phyloP scores from a whole-genome alignment of 2,329 filamentous ascomycete genomes.

The Aspergillus ochraceus region DNA sequence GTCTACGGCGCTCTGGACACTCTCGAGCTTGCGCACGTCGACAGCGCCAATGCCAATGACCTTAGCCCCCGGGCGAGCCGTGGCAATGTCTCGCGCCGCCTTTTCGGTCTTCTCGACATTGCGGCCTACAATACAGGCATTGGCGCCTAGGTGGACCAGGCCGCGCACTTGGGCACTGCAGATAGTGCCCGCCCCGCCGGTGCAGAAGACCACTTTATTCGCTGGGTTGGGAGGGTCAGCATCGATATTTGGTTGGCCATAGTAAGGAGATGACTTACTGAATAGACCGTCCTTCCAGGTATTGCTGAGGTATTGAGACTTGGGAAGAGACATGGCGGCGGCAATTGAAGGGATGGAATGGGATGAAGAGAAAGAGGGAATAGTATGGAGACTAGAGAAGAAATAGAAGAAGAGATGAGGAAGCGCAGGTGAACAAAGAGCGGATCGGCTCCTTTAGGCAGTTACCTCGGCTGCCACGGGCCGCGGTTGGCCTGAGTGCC shows the following conservation, averaged over 20 bases:
- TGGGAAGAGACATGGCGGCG: constrained; percentile 63
- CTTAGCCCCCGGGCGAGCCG: constrained; percentile 72
- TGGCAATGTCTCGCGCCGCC: constrained; percentile 78
- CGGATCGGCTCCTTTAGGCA: no score
- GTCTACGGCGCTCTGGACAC: constrained; percentile 71
- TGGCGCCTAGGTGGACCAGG: constrained; percentile 83
- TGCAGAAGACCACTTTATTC: constrained; percentile 90
- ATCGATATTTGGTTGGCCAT: not conserved
- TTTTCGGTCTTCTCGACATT: constrained; percentile 83
- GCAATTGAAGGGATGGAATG: not conserved
- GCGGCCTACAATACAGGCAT: constrained; percentile 91
- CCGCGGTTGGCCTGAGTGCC: no score
- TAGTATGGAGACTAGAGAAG: no score
- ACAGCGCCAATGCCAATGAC: constrained; percentile 79
- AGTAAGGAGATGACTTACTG: constrained; percentile 51
- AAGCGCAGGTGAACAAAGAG: no score
- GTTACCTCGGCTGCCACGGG: no score
- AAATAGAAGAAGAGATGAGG: no score
- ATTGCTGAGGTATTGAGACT: constrained; percentile 74
- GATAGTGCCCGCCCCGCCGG: constrained; percentile 89
- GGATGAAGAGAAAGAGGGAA: not conserved
- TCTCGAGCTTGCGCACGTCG: constrained; percentile 71
- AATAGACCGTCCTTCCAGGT: constrained; percentile 89
- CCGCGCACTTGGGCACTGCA: constrained; percentile 93
- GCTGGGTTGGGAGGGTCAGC: constrained; percentile 50